Evolutionary conservation across 2,329 filamentous ascomycete species (phyloP).

Genomic region (Neofusicoccum parvum): DNA sequence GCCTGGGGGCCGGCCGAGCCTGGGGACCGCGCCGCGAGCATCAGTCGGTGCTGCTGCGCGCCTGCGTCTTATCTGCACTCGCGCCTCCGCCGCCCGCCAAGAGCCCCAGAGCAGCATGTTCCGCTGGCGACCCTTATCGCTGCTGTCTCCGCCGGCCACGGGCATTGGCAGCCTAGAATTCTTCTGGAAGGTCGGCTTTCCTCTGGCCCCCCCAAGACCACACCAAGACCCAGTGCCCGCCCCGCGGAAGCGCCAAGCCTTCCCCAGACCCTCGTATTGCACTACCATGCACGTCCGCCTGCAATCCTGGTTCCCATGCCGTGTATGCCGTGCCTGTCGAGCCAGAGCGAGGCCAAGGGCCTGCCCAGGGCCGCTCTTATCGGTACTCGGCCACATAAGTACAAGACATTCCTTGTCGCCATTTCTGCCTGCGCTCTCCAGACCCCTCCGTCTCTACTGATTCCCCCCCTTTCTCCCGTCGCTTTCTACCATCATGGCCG

Average conservation of each 20-base stretch:
- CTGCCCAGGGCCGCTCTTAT: neutral
- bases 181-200: slow-evolving; percentile 13
- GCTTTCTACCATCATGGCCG: slow-evolving; percentile 1
- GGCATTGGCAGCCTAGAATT: slow-evolving; percentile 14
- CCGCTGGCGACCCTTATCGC: neutral
- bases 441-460: neutral
- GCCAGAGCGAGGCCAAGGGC: no score
- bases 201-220: neutral
- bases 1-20: neutral
- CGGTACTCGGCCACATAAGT: neutral
- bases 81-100: slow-evolving; percentile 4
- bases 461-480: neutral
- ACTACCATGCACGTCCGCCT: neutral
- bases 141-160: no score
- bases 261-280: slow-evolving; percentile 12
- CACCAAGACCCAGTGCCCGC: slow-evolving; percentile 2
- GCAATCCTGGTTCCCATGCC: neutral
- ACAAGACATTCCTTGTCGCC: neutral
- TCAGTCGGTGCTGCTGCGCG: no score
- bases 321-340: neutral
- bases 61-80: neutral
- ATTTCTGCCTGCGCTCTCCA: neutral
- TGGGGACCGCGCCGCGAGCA: neutral
- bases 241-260: slow-evolving; percentile 4
- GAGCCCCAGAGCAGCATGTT: neutral